phyloP scores from a whole-genome alignment of 345 rosid species.

The Lenwebbia sp. region DNA sequence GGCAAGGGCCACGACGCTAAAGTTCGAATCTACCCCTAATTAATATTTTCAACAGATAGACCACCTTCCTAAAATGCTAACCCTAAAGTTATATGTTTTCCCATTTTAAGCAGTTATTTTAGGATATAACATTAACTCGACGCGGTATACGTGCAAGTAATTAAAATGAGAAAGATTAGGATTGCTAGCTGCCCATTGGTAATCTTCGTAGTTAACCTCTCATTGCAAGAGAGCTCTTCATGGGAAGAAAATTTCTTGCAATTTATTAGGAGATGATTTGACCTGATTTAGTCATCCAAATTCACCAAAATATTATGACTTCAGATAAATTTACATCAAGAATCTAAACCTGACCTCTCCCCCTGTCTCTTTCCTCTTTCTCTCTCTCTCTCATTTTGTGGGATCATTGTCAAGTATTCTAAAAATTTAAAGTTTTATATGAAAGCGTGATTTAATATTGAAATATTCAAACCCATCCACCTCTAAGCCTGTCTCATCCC shows the following conservation, averaged over 20 bases:
- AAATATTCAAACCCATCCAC: too few relatives aligned
- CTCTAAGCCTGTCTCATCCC: too few relatives aligned
- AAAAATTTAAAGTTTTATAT: too few relatives aligned
- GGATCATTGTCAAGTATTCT: accelerated
- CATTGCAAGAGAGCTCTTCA: not conserved
- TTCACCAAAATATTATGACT: not conserved
- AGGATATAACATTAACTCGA: not conserved
- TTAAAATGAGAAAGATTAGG: not conserved
- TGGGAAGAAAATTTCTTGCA: not conserved
- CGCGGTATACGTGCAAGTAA: not conserved
- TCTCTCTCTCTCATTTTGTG: too few relatives aligned
- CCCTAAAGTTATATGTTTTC: not conserved
- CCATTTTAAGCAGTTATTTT: not conserved
- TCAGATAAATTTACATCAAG: not conserved
- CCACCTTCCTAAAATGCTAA: not conserved
- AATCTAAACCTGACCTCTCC: not conserved
- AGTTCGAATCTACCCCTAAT: not conserved
- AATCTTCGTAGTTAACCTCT: not conserved
- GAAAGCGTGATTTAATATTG: too few relatives aligned
- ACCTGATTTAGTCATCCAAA: not conserved
- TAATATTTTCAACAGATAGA: not conserved
- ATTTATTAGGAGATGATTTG: not conserved
- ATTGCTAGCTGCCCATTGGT: not conserved
- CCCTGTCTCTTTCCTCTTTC: too few relatives aligned
- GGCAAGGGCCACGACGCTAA: too few relatives aligned